Percentiles rank a stretch among this genome's conserved stretches.
Evolutionary conservation across 129 eudicot species (phyloP).

Genomic region (Cynara cardunculus): DNA sequence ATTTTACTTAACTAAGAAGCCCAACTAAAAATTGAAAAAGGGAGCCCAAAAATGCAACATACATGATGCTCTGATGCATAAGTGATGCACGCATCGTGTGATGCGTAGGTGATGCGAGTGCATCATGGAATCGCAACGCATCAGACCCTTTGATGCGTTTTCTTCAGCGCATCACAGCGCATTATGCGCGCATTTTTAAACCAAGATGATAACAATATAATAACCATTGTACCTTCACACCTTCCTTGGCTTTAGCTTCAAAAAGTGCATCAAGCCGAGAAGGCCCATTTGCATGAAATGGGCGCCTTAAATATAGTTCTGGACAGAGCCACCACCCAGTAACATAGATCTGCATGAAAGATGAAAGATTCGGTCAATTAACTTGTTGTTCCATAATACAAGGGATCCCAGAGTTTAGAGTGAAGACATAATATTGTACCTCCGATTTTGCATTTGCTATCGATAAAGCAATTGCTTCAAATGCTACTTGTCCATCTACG

Average conservation of each 20-base stretch:
- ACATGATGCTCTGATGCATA: no score
- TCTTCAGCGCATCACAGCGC: no score
- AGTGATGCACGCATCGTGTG: no score
- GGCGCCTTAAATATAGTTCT: conserved; percentile 83
- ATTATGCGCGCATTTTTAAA: no score
- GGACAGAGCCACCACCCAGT: conserved; percentile 99
- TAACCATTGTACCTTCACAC: conserved; percentile 69
- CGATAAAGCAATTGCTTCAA: conserved; percentile 86
- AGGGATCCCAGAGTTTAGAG: background rate
- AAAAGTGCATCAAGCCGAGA: conserved; percentile 83
- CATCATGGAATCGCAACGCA: no score
- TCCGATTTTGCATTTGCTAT: conserved; percentile 88
- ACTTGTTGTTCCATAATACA: background rate
- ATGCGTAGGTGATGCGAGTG: no score
- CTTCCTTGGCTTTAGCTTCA: conserved; percentile 94
- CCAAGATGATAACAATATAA: background rate
- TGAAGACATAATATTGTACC: conserved; percentile 37
- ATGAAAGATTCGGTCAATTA: conserved; percentile 13
- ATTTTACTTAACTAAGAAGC: no score
- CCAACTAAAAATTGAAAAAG: no score
- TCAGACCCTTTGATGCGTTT: no score
- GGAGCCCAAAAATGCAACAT: no score
- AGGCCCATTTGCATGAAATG: conserved; percentile 56
- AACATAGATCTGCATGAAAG: conserved; percentile 66
- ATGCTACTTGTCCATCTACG: conserved; percentile 84